Evolutionary conservation across 768 basidiomycete species (phyloP).

Genomic region (Boletus coccyginus): DNA sequence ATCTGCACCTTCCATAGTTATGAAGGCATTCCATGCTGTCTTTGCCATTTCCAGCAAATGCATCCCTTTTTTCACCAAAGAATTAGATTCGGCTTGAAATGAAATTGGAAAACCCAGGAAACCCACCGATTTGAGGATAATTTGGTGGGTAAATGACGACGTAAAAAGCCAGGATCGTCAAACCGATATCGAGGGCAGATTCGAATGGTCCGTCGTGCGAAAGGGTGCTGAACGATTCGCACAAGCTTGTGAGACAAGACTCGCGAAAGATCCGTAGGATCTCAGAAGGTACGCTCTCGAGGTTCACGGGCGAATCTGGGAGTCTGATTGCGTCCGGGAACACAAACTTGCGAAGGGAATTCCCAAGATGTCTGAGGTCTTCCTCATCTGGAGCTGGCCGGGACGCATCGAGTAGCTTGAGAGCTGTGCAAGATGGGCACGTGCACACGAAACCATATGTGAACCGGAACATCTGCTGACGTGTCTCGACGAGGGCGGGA

Average conservation of each 20-base stretch:
- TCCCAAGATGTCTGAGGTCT: constrained; percentile 11
- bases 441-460: constrained; percentile 69
- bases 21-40: constrained; percentile 67
- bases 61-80: constrained; percentile 48
- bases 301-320: constrained; percentile 18
- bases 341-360: constrained; percentile 38
- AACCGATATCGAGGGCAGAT: constrained; percentile 51
- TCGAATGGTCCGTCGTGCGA: constrained; percentile 65
- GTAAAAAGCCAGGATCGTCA: constrained; percentile 64
- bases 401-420: constrained; percentile 38
- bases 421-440: constrained; percentile 54
- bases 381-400: constrained; percentile 36
- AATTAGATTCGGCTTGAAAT: not conserved
- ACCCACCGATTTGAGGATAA: constrained; percentile 79
- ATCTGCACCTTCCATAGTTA: constrained; percentile 31
- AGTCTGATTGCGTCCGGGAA: too few relatives aligned
- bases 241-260: constrained; percentile 52
- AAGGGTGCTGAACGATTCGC: constrained; percentile 63
- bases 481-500: constrained; percentile 64
- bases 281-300: constrained; percentile 35
- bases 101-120: not conserved
- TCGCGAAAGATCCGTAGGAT: constrained; percentile 51
- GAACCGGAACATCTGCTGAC: constrained; percentile 53
- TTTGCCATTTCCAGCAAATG: constrained; percentile 76
- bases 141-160: constrained; percentile 67